Evolutionary conservation across 805 yeast genomes (phyloP).

Genomic region (Clavispora vitiphila): DNA sequence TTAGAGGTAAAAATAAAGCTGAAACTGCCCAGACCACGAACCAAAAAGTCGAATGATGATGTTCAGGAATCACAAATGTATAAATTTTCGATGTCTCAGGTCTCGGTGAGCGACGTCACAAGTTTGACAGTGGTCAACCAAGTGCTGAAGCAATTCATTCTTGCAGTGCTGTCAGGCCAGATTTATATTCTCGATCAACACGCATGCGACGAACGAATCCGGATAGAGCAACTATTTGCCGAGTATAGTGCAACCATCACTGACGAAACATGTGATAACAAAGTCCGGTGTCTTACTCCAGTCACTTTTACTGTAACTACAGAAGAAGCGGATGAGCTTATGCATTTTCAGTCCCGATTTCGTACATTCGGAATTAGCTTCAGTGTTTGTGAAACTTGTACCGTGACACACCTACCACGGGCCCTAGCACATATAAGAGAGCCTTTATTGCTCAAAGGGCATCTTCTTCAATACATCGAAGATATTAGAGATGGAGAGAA

Average conservation of each 20-base stretch:
- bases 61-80: neutral
- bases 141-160: slow-evolving; percentile 59
- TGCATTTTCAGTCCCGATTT: slow-evolving; percentile 24
- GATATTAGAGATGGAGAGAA: slow-evolving; percentile 1
- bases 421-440: neutral
- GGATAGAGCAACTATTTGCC: slow-evolving; percentile 47
- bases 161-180: slow-evolving; percentile 23
- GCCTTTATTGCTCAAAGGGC: neutral
- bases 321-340: slow-evolving; percentile 24
- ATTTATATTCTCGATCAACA: slow-evolving; percentile 65
- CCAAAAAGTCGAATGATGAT: neutral
- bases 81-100: neutral
- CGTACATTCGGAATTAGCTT: slow-evolving; percentile 43
- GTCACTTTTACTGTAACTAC: slow-evolving; percentile 14
- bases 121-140: slow-evolving; percentile 43
- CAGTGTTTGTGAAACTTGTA: slow-evolving; percentile 5
- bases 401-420: slow-evolving; percentile 42
- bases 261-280: slow-evolving; percentile 11
- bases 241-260: slow-evolving; percentile 28
- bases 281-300: slow-evolving; percentile 8
- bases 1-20: neutral
- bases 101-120: neutral
- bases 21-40: neutral
- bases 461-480: neutral
- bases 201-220: slow-evolving; percentile 75